Percentiles rank a stretch among this genome's conserved stretches.
Conservation (phyloP, 257 asterid species). For the Thymus quinquecostatus region DNA sequence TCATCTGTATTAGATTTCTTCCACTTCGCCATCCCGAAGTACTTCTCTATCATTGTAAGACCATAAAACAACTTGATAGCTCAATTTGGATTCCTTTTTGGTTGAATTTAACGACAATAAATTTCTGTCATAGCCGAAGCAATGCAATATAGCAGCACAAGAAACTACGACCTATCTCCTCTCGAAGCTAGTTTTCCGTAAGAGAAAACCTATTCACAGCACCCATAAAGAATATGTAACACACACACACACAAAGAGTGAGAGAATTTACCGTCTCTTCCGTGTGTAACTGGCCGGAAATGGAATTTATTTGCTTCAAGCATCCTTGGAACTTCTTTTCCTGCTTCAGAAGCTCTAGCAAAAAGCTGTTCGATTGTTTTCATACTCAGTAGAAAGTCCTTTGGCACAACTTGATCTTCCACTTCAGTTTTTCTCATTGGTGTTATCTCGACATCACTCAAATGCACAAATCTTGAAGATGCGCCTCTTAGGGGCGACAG, state of each 20-base stretch:
- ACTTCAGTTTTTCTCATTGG: slow-evolving; percentile 53
- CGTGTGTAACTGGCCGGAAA: slow-evolving; percentile 77
- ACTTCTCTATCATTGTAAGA: not conserved
- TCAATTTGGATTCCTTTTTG: not conserved
- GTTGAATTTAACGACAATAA: not conserved
- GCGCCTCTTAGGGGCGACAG: slow-evolving; percentile 68
- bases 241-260: slow-evolving; percentile 21
- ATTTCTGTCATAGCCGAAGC: not conserved
- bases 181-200: not conserved
- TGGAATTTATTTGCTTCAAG: slow-evolving; percentile 97
- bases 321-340: slow-evolving; percentile 95
- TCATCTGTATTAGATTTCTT: not conserved
- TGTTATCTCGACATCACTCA: slow-evolving; percentile 55
- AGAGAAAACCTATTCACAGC: not conserved
- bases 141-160: not conserved
- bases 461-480: slow-evolving; percentile 53
- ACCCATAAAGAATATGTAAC: not conserved
- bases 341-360: slow-evolving; percentile 89
- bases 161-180: slow-evolving; percentile 13
- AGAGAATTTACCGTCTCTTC: slow-evolving; percentile 64
- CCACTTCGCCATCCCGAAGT: not conserved
- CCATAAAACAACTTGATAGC: slow-evolving; percentile 4
- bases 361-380: slow-evolving; percentile 81
- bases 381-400: slow-evolving; percentile 80
- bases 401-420: slow-evolving; percentile 65